phyloP scores from a whole-genome alignment of 495 filamentous ascomycete species.

The Xylaria flabelliformis region DNA sequence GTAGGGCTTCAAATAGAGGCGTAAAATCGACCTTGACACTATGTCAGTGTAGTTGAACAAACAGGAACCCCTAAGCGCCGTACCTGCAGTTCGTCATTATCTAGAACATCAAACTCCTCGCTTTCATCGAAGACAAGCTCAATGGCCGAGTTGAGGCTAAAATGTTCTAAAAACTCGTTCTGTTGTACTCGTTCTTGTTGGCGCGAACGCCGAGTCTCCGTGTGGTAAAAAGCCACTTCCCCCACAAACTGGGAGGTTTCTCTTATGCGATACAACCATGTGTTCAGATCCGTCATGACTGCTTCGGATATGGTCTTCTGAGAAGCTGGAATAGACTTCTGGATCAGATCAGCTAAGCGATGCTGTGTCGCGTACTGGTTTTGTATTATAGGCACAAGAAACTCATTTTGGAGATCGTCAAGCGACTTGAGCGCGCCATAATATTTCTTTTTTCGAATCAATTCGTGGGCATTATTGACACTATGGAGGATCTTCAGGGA shows the following conservation, averaged over 20 bases:
- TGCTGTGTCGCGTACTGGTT: slow-evolving; percentile 88
- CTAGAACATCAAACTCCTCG: slow-evolving; percentile 91
- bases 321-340: slow-evolving; percentile 90
- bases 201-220: slow-evolving; percentile 80
- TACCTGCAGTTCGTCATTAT: slow-evolving; percentile 92
- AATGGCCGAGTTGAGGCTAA: slow-evolving; percentile 94
- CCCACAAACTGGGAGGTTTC: slow-evolving; percentile 95
- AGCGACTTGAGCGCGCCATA: slow-evolving; percentile 92
- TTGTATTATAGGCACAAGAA: slow-evolving; percentile 67
- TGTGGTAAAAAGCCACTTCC: slow-evolving; percentile 96
- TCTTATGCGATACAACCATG: slow-evolving; percentile 94
- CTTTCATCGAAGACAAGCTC: slow-evolving; percentile 93
- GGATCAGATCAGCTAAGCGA: slow-evolving; percentile 94
- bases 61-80: not conserved
- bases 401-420: slow-evolving; percentile 95
- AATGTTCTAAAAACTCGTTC: slow-evolving; percentile 72
- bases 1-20: slow-evolving; percentile 91
- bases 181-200: slow-evolving; percentile 80
- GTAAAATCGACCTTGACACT: slow-evolving; percentile 70
- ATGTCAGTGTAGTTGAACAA: slow-evolving; percentile 6
- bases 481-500: slow-evolving; percentile 90
- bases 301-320: slow-evolving; percentile 93
- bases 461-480: slow-evolving; percentile 92
- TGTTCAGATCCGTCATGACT: slow-evolving; percentile 96
- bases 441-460: slow-evolving; percentile 89